These are phyloP conservation scores for Saturnispora sanitii DNA, from an alignment of 805 yeast species.

Conservation along the genomic window DNA sequence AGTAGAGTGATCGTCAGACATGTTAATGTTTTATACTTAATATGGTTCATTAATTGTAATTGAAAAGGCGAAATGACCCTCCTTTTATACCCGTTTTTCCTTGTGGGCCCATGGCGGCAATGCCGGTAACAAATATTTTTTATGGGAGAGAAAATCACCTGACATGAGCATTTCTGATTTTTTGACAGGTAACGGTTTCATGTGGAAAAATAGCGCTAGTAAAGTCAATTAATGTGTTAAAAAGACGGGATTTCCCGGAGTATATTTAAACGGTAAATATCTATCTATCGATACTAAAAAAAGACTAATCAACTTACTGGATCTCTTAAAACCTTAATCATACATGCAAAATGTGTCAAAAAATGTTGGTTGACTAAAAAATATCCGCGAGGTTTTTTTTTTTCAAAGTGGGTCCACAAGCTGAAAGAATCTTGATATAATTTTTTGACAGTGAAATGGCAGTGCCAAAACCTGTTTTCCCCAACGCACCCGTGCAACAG, in stretches of 20 bases:
- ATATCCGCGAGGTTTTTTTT: constrained; percentile 1
- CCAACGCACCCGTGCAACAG: constrained; percentile 36
- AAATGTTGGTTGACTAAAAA: too few species aligned
- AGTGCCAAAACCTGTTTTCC: constrained; percentile 24
- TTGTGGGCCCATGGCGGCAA: constrained; percentile 1
- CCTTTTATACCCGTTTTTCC: not conserved
- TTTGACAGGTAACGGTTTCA: not conserved
- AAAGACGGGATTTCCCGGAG: too few species aligned
- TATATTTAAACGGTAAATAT: too few species aligned
- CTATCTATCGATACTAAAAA: too few species aligned
- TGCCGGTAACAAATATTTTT: not conserved
- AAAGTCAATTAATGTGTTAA: too few species aligned
- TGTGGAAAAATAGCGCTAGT: not conserved
- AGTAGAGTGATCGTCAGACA: constrained; percentile 20
- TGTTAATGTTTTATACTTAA: constrained; percentile 1
- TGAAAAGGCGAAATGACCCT: not conserved
- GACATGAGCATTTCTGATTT: constrained; percentile 1
- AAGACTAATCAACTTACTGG: too few species aligned
- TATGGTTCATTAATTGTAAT: not conserved
- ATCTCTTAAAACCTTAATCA: too few species aligned
- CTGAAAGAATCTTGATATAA: not conserved
- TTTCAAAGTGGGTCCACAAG: not conserved
- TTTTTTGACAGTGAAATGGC: not conserved
- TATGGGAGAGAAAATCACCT: too few species aligned
- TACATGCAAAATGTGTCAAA: too few species aligned